Base-by-base conservation (phyloP, 306 rosid genomes). In the Casuarina glauca region DNA sequence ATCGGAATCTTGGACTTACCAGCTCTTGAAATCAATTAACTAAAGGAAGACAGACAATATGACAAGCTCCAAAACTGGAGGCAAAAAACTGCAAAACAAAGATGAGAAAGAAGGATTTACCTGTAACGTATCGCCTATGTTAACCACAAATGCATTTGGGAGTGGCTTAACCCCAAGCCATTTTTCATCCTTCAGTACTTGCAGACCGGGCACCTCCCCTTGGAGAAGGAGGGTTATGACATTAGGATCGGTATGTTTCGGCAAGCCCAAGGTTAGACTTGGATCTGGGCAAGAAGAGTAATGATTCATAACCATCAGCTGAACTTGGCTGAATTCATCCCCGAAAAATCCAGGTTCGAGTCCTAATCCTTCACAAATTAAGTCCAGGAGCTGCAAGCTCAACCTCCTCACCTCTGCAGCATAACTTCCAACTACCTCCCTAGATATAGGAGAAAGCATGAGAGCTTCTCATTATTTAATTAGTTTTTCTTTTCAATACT, bases 211-310 rank as follows among this genome's bases (percentile, higher is more conserved):
- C 45, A 80, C 73, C 62, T 79, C 78, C 45, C 32, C 70, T 66
- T 79, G 74, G 9, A 72, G 78, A 41, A 79, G 74, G 19, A 74
- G 1, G 8, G 62, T 83, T 67, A 79, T 48, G 44, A 76, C 72
- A 49, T 67, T 64, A 16, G 17, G 44, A 72, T 71, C 78, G 54
- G 68, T 44, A 50, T 83, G 86, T 71, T 83, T 83, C 12, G 86
- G 86, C 36, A 79, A 64, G 63, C 87, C 87, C 76, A 75, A 72
- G 77, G 86, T 72, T 17, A 72, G 61, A 73, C 79, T 79, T 57
- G 87, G 84, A 64, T 83, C 57, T n/a, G 73, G 76, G 74, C 81
- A 76, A 9, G 72, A 53, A 49, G 81, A 76, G 61, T 79, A 79
- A 20, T 55, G 45, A 42, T 79, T 72, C 4, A 32, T 9, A 39